These are phyloP conservation scores for Neurospora africana DNA, from an alignment of 495 filamentous ascomycete species.

Conservation along the genomic window DNA sequence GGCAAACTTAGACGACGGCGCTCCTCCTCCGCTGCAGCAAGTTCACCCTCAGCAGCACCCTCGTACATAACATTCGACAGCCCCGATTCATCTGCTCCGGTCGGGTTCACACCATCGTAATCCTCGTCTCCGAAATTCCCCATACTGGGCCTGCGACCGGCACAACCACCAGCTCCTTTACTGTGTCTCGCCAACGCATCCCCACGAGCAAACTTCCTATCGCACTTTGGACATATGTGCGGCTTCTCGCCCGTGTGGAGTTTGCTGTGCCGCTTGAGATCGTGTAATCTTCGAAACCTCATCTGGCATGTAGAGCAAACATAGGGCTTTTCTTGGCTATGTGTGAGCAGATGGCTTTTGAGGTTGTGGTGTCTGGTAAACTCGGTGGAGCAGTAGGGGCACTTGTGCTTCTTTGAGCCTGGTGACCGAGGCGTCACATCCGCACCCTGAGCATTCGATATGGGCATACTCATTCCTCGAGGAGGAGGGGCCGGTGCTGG, in stretches of 20 bases:
- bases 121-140: conserved; percentile 80
- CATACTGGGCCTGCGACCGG: conserved; percentile 78
- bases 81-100: conserved; percentile 55
- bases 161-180: conserved; percentile 92
- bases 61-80: conserved; percentile 76
- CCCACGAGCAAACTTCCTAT: conserved; percentile 86
- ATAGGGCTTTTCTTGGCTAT: conserved; percentile 97
- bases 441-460: conserved; percentile 48
- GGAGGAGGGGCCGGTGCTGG: conserved; percentile 36
- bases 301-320: conserved; percentile 81
- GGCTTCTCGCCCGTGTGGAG: conserved; percentile 94
- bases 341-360: conserved; percentile 96
- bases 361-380: conserved; percentile 98
- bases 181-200: conserved; percentile 91
- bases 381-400: conserved; percentile 88
- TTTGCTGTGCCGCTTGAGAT: conserved; percentile 92
- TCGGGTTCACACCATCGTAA: conserved; percentile 38
- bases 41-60: conserved; percentile 36
- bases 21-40: conserved; percentile 37
- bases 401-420: conserved; percentile 86
- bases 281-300: conserved; percentile 84
- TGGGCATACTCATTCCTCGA: conserved; percentile 68
- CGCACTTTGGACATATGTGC: conserved; percentile 88
- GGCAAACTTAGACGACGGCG: conserved; percentile 51
- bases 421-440: conserved; percentile 34